phyloP scores from a whole-genome alignment of 176 grass and related monocot species.

The Musa schizocarpa region DNA sequence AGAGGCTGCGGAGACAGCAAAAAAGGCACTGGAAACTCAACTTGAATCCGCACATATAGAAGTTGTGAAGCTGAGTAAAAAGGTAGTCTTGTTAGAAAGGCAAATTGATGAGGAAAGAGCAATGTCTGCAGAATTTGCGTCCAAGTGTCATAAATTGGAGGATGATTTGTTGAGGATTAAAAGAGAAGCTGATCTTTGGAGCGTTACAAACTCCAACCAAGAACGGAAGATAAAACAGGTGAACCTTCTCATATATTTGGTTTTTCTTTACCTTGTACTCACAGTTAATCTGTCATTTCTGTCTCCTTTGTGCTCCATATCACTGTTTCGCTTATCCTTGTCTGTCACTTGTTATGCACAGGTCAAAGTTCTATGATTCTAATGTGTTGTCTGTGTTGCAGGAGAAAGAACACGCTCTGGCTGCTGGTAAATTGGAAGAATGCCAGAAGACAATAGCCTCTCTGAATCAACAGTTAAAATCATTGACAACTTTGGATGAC shows the following conservation, averaged over 20 bases:
- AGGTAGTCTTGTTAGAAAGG: slow-evolving; percentile 49
- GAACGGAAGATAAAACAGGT: slow-evolving; percentile 86
- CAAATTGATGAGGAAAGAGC: slow-evolving; percentile 69
- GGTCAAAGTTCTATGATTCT: background rate
- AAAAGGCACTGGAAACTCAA: slow-evolving; percentile 39
- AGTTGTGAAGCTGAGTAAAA: slow-evolving; percentile 41
- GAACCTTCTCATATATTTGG: slow-evolving; percentile 12
- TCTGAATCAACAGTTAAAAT: slow-evolving; percentile 77
- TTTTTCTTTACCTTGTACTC: background rate
- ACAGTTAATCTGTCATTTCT: no score
- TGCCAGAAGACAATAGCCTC: slow-evolving; percentile 97
- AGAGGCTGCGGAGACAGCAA: slow-evolving; percentile 42
- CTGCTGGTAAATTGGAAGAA: slow-evolving; percentile 78
- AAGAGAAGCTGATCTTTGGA: slow-evolving; percentile 47
- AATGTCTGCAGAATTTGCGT: slow-evolving; percentile 60
- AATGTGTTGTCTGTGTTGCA: slow-evolving; percentile 16
- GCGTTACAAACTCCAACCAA: slow-evolving; percentile 41
- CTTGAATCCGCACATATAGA: slow-evolving; percentile 52
- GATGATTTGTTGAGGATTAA: slow-evolving; percentile 53
- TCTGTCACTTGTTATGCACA: background rate
- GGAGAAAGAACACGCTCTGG: slow-evolving; percentile 59
- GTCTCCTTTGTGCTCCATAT: background rate
- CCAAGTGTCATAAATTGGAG: slow-evolving; percentile 74
- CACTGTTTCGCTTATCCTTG: background rate
- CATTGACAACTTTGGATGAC: slow-evolving; percentile 49